A percentile compares a stretch with the other conserved stretches of the same genome.
These are phyloP conservation scores for Fusarium torulosum DNA, from an alignment of 2,329 filamentous ascomycete genomes.

Conservation along the genomic window DNA sequence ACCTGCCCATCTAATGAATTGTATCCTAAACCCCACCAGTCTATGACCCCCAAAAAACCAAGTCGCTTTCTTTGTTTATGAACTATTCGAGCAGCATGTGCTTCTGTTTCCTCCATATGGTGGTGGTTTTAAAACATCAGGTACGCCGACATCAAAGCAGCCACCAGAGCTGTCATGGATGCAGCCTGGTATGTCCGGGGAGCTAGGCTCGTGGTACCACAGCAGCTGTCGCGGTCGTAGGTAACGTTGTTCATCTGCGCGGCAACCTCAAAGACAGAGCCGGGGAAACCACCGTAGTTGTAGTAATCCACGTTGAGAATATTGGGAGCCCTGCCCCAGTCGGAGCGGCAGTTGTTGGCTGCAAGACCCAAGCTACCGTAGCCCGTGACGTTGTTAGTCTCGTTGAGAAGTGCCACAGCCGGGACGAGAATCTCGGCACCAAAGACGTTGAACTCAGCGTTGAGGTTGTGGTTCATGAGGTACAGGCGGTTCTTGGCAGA, in stretches of 20 bases:
- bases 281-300: conserved; percentile 73
- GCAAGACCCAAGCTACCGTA: conserved; percentile 74
- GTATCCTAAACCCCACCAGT: conserved; percentile 15
- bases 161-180: conserved; percentile 39
- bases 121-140: conserved; percentile 32
- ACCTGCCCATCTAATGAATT: conserved; percentile 27
- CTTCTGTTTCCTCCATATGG: not conserved
- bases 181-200: conserved; percentile 38
- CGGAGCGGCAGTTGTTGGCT: conserved; percentile 69
- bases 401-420: conserved; percentile 75
- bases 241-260: conserved; percentile 78
- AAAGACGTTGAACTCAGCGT: conserved; percentile 78
- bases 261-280: conserved; percentile 82
- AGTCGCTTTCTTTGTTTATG: conserved; percentile 30
- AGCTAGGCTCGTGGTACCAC: conserved; percentile 59
- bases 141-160: conserved; percentile 39
- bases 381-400: conserved; percentile 76
- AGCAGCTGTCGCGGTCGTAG: conserved; percentile 69
- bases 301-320: conserved; percentile 89
- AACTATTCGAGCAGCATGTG: conserved; percentile 13
- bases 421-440: conserved; percentile 76
- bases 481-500: conserved; percentile 76
- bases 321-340: conserved; percentile 79
- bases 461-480: conserved; percentile 92
- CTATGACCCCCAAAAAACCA: conserved; percentile 32